Evolutionary conservation across 1,284 basidiomycete species (phyloP).

Genomic region (Cryptococcus sp.): DNA sequence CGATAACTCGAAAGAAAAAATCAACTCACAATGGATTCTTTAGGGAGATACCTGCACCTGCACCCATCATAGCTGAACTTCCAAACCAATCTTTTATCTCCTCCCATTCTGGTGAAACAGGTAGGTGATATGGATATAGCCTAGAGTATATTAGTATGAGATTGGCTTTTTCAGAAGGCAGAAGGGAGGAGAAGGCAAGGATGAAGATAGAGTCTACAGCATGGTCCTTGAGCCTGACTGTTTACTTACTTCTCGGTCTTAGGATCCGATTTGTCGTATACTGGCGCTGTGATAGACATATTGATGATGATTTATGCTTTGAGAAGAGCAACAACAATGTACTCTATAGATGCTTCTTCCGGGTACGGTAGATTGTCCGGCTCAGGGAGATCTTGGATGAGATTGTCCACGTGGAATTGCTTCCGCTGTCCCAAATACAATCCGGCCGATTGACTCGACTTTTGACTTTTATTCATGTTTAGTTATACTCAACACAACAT

Average conservation of each 20-base stretch:
- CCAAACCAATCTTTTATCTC: conserved; percentile 36
- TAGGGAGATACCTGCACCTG: conserved; percentile 45
- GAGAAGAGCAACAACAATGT: too few species aligned
- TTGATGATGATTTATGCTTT: background rate
- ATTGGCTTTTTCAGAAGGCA: background rate
- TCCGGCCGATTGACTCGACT: background rate
- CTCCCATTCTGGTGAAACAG: conserved; percentile 34
- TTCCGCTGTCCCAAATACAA: background rate
- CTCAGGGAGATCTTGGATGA: background rate
- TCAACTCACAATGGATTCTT: conserved; percentile 41
- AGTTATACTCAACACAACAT: background rate
- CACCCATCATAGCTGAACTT: conserved; percentile 35
- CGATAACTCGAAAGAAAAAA: too few species aligned
- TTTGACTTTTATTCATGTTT: background rate
- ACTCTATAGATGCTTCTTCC: too few species aligned
- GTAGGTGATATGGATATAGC: conserved; percentile 39
- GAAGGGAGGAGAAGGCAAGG: background rate
- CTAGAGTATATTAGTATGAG: conserved; percentile 8
- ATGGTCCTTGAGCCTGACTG: background rate
- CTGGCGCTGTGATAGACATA: conserved; percentile 37
- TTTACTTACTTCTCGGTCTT: conserved; percentile 33
- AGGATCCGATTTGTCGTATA: conserved; percentile 42
- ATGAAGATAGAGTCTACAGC: background rate
- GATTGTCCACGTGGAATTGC: background rate
- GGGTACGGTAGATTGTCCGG: background rate